Percentiles rank a stretch among this genome's conserved stretches.
Evolutionary conservation across 2,329 filamentous ascomycete genomes (phyloP).

Genomic region (Capronia epimyces): DNA sequence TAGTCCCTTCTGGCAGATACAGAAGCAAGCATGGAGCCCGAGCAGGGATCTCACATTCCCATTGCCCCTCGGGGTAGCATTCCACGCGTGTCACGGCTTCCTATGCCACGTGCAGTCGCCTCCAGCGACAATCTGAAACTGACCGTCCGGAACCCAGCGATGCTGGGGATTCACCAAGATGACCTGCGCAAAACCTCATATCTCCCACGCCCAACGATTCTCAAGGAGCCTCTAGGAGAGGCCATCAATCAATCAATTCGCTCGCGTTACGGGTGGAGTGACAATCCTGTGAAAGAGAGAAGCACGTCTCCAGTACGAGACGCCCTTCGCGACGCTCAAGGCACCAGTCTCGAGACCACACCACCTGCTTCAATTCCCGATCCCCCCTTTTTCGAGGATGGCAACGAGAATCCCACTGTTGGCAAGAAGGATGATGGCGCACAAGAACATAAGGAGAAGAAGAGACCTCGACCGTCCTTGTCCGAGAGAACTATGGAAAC

Average conservation of each 20-base stretch:
- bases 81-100: conserved; percentile 27
- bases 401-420: conserved; percentile 22
- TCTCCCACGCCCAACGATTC: conserved; percentile 15
- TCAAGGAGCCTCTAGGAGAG: conserved; percentile 13
- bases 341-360: conserved; percentile 22
- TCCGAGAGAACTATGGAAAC: conserved; percentile 84
- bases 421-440: conserved; percentile 2
- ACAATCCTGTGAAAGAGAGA: conserved; percentile 9
- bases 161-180: conserved; percentile 18
- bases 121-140: conserved; percentile 23
- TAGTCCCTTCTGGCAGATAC: neutral
- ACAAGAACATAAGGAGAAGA: conserved; percentile 15
- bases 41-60: conserved; percentile 16
- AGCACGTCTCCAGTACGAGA: conserved; percentile 23
- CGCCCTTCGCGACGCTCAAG: conserved; percentile 18
- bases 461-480: conserved; percentile 52
- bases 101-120: conserved; percentile 24
- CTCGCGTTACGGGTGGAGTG: conserved; percentile 20
- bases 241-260: conserved; percentile 20
- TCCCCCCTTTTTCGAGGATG: conserved; percentile 23
- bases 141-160: conserved; percentile 8
- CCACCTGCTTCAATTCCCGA: conserved; percentile 24
- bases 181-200: conserved; percentile 20
- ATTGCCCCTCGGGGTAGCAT: conserved; percentile 12
- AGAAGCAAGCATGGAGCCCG: conserved; percentile 21